Base-by-base conservation (phyloP, 768 basidiomycete species). In the Suillus plorans region DNA sequence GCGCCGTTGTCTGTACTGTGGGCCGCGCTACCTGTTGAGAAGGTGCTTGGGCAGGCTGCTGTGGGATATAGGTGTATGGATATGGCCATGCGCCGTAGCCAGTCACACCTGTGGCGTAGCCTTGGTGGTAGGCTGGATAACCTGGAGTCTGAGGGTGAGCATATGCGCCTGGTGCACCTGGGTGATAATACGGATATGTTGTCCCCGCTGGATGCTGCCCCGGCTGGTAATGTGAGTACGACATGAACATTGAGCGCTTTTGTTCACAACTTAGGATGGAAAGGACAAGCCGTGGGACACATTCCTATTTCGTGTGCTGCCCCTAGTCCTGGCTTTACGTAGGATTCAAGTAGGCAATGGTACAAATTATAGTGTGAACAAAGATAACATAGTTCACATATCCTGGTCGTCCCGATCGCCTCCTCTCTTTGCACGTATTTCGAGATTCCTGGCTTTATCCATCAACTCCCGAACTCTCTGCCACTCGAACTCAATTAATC, bases 71-170 rank as follows among this genome's bases (percentile, higher is more conserved):
- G 69, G 81, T 80, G 71, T 90, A 90, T 28, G 86, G 81, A 74
- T 90, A 91, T 2, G 88, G 84, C 89, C 90, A 91, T 36, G 80
- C 71, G 16, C 86, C 87, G 73, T 90, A 91, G 61, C 89, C 82
- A 18, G 88, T 86, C 50, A 90, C 86, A 16, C 87, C 88, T 16
- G 89, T 82, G 64, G 87, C 83, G 67, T 90, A 89, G 66, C 79
- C 73, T 12, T 68, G 69, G 60, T 76, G 73, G 60, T 80, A 80
- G 31, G 85, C 72, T 18, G 83, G 76, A 70, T 86, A 87, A 47
- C 85, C 83, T 31, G 85, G 79, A 2, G 80, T 63, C 57, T 78
- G 80, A 6, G 74, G 63, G 16, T 71, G 69, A 34, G 64, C 22
- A 68, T 86, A 87, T 36, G 77, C 70, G 36, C 78, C 77, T 41